Percentiles rank a stretch among this genome's conserved stretches.
phyloP scores from a whole-genome alignment of 202 grass and related monocot species.

The Setaria viridis region DNA sequence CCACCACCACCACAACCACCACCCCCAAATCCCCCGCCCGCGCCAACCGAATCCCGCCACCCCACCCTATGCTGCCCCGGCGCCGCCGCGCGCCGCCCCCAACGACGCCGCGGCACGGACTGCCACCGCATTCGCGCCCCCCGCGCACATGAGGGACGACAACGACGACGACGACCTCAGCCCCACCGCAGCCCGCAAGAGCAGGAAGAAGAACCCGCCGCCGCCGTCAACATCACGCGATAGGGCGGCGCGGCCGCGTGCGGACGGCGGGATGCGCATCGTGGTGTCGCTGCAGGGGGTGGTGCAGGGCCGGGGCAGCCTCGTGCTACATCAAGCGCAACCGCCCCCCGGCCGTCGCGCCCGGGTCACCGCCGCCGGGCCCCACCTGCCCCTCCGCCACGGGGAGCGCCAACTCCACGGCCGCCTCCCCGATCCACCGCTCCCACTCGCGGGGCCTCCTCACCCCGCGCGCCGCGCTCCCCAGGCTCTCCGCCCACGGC shows the following conservation, averaged over 20 bases:
- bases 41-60: too few species aligned
- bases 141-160: slow-evolving; percentile 44
- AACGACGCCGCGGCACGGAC: background rate
- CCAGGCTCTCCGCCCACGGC: slow-evolving; percentile 56
- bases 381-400: background rate
- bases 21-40: too few species aligned
- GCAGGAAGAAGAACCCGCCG: too few species aligned
- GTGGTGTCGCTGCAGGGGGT: too few species aligned
- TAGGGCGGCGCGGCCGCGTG: too few species aligned
- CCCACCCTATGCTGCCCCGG: too few species aligned
- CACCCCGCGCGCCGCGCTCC: slow-evolving; percentile 50
- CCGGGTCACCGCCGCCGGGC: slow-evolving; percentile 20
- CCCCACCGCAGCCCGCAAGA: too few species aligned
- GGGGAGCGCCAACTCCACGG: background rate
- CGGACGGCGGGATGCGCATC: too few species aligned
- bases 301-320: too few species aligned
- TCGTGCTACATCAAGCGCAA: slow-evolving; percentile 65
- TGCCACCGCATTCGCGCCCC: background rate
- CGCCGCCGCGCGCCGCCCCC: background rate
- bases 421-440: slow-evolving; percentile 49
- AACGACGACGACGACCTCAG: slow-evolving; percentile 25
- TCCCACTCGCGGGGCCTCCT: slow-evolving; percentile 67
- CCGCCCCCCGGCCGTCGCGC: slow-evolving; percentile 32
- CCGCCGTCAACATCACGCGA: too few species aligned
- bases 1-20: too few species aligned